Evolutionary conservation across 441 rosid species (phyloP), one percentile per base, ranked within the genome.

Genomic region (Omphalea diandra): DNA sequence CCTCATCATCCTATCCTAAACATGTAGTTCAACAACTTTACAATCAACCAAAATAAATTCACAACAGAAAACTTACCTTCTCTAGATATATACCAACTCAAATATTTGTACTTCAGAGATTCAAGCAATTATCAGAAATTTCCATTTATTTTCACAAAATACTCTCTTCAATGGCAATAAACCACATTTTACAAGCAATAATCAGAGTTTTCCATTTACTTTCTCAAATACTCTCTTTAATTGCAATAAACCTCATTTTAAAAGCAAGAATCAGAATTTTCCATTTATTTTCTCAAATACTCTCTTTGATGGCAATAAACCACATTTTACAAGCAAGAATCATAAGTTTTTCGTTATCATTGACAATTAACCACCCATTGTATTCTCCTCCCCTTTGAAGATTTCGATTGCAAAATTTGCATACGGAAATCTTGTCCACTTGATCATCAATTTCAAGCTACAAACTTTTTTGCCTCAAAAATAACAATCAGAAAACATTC

Each of bases 1-100:
- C 79, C 9, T 63, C 98, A 94, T 89, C 97, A 94, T 86, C 83
- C 91, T 86, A 79, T 91, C 94, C 98, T 93, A 79, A 55, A 53
- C 62, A 22, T 10, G 40, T 9, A 52, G 26, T 29, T 10, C 63
- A 53, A 67, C 54, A 53, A 35, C 33, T 22, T 22, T 22, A 44
- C 2, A 44, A 62, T 46, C 46, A 61, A 65, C 40, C 24, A 63
- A 29, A 38, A n/a, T n/a, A 55, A 67, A 46, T 33, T 46, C 58
- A 32, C 32, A 49, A 49, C 6, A 31, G 69, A 27, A 46, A 40
- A 10, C 10, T 63, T 44, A 44, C 29, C 20, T 10, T 43, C 15
- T 26, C 44, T 63, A 63, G 14, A 63, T 7, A 63, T 63, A 8
- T 12, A n/a, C n/a, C 15, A 63, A 41, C 41, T 35, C 31, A 24